Base-by-base conservation (phyloP, 2,329 filamentous ascomycete genomes). In the Magnaporthiopsis poae region DNA sequence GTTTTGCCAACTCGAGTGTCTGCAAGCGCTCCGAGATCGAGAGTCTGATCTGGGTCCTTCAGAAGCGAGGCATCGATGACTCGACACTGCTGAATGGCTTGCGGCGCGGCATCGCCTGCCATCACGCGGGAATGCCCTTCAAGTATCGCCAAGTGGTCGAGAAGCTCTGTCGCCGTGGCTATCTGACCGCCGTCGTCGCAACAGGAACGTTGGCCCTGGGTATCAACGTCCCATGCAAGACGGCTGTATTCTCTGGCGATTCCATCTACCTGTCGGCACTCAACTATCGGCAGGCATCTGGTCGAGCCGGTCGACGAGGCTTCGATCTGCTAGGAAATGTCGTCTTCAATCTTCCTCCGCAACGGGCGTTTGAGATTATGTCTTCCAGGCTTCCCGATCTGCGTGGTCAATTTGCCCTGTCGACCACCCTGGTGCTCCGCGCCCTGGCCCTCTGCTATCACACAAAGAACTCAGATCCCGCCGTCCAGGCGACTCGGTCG, bases 201-300 rank as follows among this genome's bases (percentile, higher is more conserved):
- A 93, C 90, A 1, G 90, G 89, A 0, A 92, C 90, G 0, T 81
- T 92, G 29, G 88, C 88, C 1, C 79, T 93, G 5, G 90, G 90
- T 78, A 89, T 94, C 78, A 94, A 91, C 71, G 91, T 91, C 88
- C 90, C 90, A 12, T 93, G 90, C 74, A 91, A 90, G 74, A 94
- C 90, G 0, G 89, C 92, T 0, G 85, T 92, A 1, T 94, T 94
- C 74, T 83, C 82, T 21, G 89, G 89, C 0, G 90, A 93, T 73
- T 90, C 87, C 0, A 80, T 90, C 2, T 92, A 85, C 72, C 77
- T 94, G 61, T 91, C 89, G 0, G 85, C 90, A 0, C 83, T 93
- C 65, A 91, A 91, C 73, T 94, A 89, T 74, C 85, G 89, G 11
- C 90, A 94, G 74, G 89, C 86, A 9, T 86, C 90, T 67, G 90